Percentiles rank a stretch among this genome's conserved stretches.
phyloP scores from a whole-genome alignment of 495 filamentous ascomycete species.

The Aspergillus diversus region DNA sequence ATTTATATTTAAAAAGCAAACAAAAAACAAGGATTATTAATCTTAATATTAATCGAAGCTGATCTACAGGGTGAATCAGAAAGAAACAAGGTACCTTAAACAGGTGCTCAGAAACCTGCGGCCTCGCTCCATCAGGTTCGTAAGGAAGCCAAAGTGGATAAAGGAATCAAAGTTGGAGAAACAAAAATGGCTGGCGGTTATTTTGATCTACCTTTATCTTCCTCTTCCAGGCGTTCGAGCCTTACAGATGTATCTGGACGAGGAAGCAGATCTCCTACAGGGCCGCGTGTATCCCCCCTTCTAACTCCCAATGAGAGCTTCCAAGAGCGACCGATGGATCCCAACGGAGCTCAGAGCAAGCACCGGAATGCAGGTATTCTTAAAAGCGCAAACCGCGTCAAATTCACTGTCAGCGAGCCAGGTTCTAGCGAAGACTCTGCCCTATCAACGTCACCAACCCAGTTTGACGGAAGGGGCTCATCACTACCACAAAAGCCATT shows the following conservation, averaged over 20 bases:
- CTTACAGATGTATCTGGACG: slow-evolving; percentile 34
- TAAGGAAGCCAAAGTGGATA: slow-evolving; percentile 14
- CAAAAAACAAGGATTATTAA: neutral
- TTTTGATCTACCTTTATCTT: slow-evolving; percentile 40
- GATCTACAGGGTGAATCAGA: slow-evolving; percentile 5
- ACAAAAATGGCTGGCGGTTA: slow-evolving; percentile 45
- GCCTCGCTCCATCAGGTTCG: slow-evolving; percentile 18
- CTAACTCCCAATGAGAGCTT: slow-evolving; percentile 30
- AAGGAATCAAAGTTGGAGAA: too few species aligned
- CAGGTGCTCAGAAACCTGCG: slow-evolving; percentile 10
- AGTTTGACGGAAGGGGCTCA: slow-evolving; percentile 35
- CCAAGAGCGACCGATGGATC: slow-evolving; percentile 25
- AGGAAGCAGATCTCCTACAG: slow-evolving; percentile 30
- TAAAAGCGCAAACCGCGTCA: slow-evolving; percentile 43
- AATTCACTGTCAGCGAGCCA: slow-evolving; percentile 37
- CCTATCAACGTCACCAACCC: slow-evolving; percentile 35
- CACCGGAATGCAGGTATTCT: slow-evolving; percentile 50
- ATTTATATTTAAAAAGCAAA: slow-evolving; percentile 9
- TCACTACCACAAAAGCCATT: slow-evolving; percentile 41
- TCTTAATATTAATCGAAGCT: neutral
- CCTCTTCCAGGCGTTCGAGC: slow-evolving; percentile 36
- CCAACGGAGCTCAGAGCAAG: slow-evolving; percentile 35
- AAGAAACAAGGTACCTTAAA: slow-evolving; percentile 20
- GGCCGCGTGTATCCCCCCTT: slow-evolving; percentile 33
- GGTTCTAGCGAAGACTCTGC: slow-evolving; percentile 25